phyloP scores from a whole-genome alignment of 208 protist genomes.

The Crithidia fasciculata region DNA sequence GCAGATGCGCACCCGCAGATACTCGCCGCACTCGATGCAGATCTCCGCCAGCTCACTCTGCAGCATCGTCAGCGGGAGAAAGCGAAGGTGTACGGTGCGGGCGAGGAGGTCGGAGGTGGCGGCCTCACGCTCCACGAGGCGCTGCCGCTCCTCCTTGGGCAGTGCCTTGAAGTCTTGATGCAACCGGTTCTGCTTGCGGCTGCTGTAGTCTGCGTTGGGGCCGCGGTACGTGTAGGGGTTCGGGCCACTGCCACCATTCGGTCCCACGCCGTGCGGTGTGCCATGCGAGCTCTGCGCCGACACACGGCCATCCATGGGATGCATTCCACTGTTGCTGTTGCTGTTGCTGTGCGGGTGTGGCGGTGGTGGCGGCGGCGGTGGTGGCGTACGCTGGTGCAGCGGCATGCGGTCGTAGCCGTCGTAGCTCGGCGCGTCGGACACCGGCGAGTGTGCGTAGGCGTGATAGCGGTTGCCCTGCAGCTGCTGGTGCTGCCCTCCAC shows the following conservation, averaged over 20 bases:
- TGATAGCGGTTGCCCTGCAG: background rate
- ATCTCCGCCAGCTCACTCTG: slow-evolving; percentile 69
- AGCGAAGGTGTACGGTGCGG: slow-evolving; percentile 75
- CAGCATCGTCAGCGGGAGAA: slow-evolving; percentile 59
- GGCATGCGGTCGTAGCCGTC: slow-evolving; percentile 8
- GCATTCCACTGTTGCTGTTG: background rate
- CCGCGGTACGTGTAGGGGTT: slow-evolving; percentile 48
- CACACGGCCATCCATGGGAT: background rate
- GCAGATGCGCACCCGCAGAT: slow-evolving; percentile 74
- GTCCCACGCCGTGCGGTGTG: background rate
- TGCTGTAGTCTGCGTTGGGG: slow-evolving; percentile 30
- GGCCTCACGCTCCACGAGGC: slow-evolving; percentile 46
- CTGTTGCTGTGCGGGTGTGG: background rate
- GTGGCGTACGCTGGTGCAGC: slow-evolving; percentile 6
- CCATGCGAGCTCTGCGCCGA: background rate
- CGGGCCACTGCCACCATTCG: background rate
- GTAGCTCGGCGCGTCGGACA: slow-evolving; percentile 17
- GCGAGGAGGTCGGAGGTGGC: slow-evolving; percentile 54
- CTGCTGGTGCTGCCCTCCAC: background rate
- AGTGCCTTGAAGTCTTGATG: slow-evolving; percentile 81
- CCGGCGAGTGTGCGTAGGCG: slow-evolving; percentile 4
- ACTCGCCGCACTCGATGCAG: slow-evolving; percentile 63
- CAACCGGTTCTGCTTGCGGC: slow-evolving; percentile 36
- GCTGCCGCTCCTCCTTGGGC: slow-evolving; percentile 57
- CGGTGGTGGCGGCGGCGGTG: slow-evolving; percentile 10